A percentile compares a stretch with the other conserved stretches of the same genome.
Conservation (phyloP, 495 filamentous ascomycete genomes). For the Cenococcum geophilum region DNA sequence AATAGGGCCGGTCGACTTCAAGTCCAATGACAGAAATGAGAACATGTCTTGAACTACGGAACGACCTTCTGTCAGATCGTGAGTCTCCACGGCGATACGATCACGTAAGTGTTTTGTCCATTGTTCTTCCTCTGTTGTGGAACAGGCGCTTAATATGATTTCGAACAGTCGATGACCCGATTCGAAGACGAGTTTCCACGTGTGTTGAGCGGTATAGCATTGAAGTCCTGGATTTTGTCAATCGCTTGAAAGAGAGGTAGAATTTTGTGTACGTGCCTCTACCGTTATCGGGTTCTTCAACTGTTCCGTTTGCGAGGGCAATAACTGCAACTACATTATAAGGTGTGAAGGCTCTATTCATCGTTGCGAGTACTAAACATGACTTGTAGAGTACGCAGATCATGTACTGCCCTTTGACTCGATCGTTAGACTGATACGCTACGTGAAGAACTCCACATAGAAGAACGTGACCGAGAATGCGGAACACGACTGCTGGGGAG, state of each 20-base stretch:
- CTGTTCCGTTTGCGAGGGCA: conserved; percentile 58
- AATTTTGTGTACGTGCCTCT: conserved; percentile 52
- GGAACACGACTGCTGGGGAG: conserved; percentile 45
- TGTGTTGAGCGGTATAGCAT: conserved; percentile 77
- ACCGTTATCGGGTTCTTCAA: conserved; percentile 76
- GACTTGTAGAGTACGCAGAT: conserved; percentile 78
- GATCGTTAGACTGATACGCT: conserved; percentile 65
- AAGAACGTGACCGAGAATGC: conserved; percentile 70
- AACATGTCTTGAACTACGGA: conserved; percentile 50
- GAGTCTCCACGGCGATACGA: conserved; percentile 36
- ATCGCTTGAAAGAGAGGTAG: conserved; percentile 12
- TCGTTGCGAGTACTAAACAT: conserved; percentile 70
- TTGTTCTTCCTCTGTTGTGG: conserved; percentile 67
- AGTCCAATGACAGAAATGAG: conserved; percentile 55
- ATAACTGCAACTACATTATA: conserved; percentile 74
- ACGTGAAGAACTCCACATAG: conserved; percentile 85
- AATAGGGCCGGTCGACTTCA: conserved; percentile 67
- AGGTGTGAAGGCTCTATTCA: conserved; percentile 50
- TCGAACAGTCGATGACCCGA: conserved; percentile 71
- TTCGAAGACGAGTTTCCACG: conserved; percentile 92
- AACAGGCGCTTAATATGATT: conserved; percentile 82
- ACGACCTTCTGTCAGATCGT: conserved; percentile 43
- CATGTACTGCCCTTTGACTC: conserved; percentile 72
- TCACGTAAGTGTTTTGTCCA: conserved; percentile 58
- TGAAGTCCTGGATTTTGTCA: conserved; percentile 56